Evolutionary conservation across 2,329 filamentous ascomycete species (phyloP).

Genomic region (Cucurbitaria berberidis): DNA sequence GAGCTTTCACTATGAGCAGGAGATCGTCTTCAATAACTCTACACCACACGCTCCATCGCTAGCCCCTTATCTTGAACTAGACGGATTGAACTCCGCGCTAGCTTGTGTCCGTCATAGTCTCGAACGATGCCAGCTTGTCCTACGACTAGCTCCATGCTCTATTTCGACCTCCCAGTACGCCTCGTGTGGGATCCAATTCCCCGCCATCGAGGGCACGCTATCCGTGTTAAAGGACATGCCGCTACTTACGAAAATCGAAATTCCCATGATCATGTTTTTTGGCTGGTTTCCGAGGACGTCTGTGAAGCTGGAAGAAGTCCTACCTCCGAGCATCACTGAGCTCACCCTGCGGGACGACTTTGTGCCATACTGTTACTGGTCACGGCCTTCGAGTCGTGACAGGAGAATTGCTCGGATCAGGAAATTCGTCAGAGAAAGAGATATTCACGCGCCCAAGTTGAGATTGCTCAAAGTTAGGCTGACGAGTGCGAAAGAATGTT

Average conservation of each 20-base stretch:
- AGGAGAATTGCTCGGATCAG: constrained; percentile 25
- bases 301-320: constrained; percentile 24
- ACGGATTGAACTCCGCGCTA: constrained; percentile 29
- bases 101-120: constrained; percentile 22
- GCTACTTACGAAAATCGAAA: constrained; percentile 17
- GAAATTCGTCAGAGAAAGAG: constrained; percentile 24
- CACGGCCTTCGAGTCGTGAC: constrained; percentile 19
- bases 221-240: constrained; percentile 28
- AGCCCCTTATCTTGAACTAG: constrained; percentile 24
- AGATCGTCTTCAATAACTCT: constrained; percentile 24
- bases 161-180: constrained; percentile 23
- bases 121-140: constrained; percentile 22
- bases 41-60: constrained; percentile 13
- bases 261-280: constrained; percentile 31
- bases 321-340: constrained; percentile 17
- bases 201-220: constrained; percentile 28
- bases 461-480: constrained; percentile 20
- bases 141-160: constrained; percentile 27
- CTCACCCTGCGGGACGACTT: constrained; percentile 31
- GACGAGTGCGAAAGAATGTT: constrained; percentile 18
- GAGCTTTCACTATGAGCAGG: constrained; percentile 28
- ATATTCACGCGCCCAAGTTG: constrained; percentile 20
- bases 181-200: constrained; percentile 23
- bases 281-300: constrained; percentile 30
- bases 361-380: constrained; percentile 28